Conservation (phyloP, 2,329 filamentous ascomycete genomes). For the Myriangium duriaei region DNA sequence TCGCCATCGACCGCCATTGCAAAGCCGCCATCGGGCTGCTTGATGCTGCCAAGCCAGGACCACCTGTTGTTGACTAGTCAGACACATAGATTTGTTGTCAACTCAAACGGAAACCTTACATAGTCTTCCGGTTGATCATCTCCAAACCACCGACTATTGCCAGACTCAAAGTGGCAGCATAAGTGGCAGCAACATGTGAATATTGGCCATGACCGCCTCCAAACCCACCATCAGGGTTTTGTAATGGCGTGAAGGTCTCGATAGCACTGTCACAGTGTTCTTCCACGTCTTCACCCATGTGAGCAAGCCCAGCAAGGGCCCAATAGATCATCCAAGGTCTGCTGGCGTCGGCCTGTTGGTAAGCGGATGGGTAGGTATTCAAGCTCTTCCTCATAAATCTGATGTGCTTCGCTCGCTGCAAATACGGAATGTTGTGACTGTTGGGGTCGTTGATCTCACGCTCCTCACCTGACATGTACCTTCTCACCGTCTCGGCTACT, state of each 20-base stretch:
- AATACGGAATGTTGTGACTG: slow-evolving; percentile 56
- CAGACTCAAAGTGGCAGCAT: slow-evolving; percentile 69
- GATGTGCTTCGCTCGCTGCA: slow-evolving; percentile 52
- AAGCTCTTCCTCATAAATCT: slow-evolving; percentile 47
- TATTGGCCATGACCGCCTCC: slow-evolving; percentile 86
- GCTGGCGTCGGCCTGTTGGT: slow-evolving; percentile 68
- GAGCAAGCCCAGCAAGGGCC: slow-evolving; percentile 62
- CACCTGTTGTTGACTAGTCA: slow-evolving; percentile 38
- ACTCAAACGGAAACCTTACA: no score
- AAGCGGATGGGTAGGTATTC: slow-evolving; percentile 52
- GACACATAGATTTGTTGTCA: no score
- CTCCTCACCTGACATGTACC: slow-evolving; percentile 47
- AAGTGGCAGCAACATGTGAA: slow-evolving; percentile 80
- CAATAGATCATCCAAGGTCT: slow-evolving; percentile 93
- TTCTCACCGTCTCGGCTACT: slow-evolving; percentile 56
- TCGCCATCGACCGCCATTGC: slow-evolving; percentile 76
- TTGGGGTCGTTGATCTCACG: slow-evolving; percentile 44
- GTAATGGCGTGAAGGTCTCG: slow-evolving; percentile 65
- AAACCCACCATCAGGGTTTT: slow-evolving; percentile 75
- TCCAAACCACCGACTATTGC: slow-evolving; percentile 65
- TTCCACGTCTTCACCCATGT: slow-evolving; percentile 62
- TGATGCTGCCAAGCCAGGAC: slow-evolving; percentile 77
- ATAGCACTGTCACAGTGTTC: slow-evolving; percentile 51
- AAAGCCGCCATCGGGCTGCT: slow-evolving; percentile 83
- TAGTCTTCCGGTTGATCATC: slow-evolving; percentile 63